Evolutionary conservation across 2,329 filamentous ascomycete species (phyloP).

Genomic region (Ascochyta viciae-villosae): DNA sequence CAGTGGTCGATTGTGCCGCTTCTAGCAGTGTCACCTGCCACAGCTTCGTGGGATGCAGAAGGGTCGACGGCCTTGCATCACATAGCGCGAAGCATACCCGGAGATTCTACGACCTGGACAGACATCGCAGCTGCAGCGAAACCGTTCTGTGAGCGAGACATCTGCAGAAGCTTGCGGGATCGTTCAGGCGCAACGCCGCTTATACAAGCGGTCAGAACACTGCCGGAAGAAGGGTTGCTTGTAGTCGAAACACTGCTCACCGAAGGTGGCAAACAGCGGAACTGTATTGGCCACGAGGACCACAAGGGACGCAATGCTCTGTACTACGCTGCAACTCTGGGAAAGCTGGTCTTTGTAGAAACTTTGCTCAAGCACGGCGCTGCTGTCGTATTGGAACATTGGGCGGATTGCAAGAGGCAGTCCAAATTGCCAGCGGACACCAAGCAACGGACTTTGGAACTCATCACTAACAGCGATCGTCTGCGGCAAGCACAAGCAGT

Average conservation of each 20-base stretch:
- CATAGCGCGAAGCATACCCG: constrained; percentile 33
- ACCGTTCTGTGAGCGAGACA: constrained; percentile 40
- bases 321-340: constrained; percentile 36
- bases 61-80: constrained; percentile 44
- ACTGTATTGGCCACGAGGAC: constrained; percentile 44
- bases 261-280: constrained; percentile 25
- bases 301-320: constrained; percentile 37
- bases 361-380: constrained; percentile 38
- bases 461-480: background rate
- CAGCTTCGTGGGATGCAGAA: constrained; percentile 41
- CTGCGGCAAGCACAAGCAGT: background rate
- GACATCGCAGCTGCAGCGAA: constrained; percentile 33
- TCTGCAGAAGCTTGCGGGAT: constrained; percentile 44
- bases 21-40: constrained; percentile 37
- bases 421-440: constrained; percentile 9
- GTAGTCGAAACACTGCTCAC: constrained; percentile 36
- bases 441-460: background rate
- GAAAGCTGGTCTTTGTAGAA: constrained; percentile 36
- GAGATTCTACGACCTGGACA: constrained; percentile 31
- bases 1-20: constrained; percentile 39
- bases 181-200: constrained; percentile 43
- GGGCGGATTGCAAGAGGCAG: constrained; percentile 23
- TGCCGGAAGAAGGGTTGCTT: constrained; percentile 39
- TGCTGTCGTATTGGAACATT: constrained; percentile 34
- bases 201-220: constrained; percentile 39